Conservation (phyloP, 1,284 basidiomycete species). For the Cutaneotrichosporon daszewskae region DNA sequence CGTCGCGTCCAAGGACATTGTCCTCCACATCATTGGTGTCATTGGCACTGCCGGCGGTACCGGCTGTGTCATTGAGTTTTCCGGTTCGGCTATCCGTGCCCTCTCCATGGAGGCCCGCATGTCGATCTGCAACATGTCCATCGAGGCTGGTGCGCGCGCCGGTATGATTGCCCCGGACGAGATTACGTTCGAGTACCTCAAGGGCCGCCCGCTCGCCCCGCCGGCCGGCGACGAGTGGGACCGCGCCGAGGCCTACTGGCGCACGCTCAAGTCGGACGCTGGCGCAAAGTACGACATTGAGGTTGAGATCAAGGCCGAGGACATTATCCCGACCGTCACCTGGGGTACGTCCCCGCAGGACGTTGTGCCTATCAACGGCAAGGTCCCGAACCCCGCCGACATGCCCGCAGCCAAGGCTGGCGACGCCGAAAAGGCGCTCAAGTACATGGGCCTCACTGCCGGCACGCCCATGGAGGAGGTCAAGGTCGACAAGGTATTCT, state of each 20-base stretch:
- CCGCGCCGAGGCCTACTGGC: conserved; percentile 81
- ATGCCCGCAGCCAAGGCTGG: conserved; percentile 65
- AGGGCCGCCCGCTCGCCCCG: conserved; percentile 71
- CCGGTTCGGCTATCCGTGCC: conserved; percentile 81
- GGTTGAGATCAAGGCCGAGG: conserved; percentile 75
- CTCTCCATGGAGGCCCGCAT: conserved; percentile 95
- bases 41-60: conserved; percentile 94
- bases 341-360: conserved; percentile 97
- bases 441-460: conserved; percentile 85
- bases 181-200: conserved; percentile 80
- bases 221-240: conserved; percentile 84
- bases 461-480: conserved; percentile 81
- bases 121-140: conserved; percentile 98
- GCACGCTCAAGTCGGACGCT: conserved; percentile 74
- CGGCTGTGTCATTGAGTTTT: conserved; percentile 87
- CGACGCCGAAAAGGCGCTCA: conserved; percentile 72
- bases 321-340: conserved; percentile 89
- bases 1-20: conserved; percentile 90
- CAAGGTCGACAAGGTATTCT: conserved; percentile 87
- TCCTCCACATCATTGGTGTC: conserved; percentile 87
- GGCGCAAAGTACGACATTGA: conserved; percentile 86
- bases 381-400: conserved; percentile 71
- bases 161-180: conserved; percentile 96
- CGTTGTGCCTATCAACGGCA: conserved; percentile 77
- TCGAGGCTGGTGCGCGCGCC: conserved; percentile 89